These are phyloP conservation scores for Apiospora hydei DNA, from an alignment of 2,329 filamentous ascomycete genomes.

Conservation along the genomic window DNA sequence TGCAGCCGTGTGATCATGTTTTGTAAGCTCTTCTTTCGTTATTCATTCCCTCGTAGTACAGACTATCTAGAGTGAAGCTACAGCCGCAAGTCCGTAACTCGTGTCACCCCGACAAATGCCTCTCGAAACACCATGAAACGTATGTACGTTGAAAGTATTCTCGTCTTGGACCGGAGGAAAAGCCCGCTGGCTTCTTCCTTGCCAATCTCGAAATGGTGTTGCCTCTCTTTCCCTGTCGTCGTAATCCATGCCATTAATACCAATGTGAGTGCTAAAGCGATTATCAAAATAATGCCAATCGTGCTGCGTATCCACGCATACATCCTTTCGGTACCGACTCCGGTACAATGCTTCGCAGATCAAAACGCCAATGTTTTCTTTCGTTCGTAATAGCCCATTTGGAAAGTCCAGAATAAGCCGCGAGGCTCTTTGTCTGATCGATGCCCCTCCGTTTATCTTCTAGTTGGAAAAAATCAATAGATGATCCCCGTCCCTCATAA, in stretches of 20 bases:
- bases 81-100: not conserved
- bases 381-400: not conserved
- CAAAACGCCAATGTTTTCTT: not conserved
- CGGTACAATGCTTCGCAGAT: slow-evolving; percentile 1
- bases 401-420: not conserved
- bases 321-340: not conserved
- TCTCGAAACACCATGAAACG: not conserved
- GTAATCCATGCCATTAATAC: not conserved
- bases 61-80: not conserved
- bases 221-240: not conserved
- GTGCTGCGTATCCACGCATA: slow-evolving; percentile 8
- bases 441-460: not conserved
- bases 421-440: slow-evolving; percentile 9
- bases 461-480: not conserved
- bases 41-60: not conserved
- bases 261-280: slow-evolving; percentile 1
- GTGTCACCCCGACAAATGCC: not conserved
- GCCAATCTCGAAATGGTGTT: not conserved
- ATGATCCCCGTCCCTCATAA: not conserved
- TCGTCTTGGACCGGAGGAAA: not conserved
- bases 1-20: not conserved
- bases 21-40: not conserved
- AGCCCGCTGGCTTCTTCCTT: not conserved
- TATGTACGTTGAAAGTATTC: not conserved
- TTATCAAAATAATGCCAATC: slow-evolving; percentile 12